Percentiles rank a stretch among this genome's conserved stretches.
Conservation (phyloP, 2,329 filamentous ascomycete genomes). For the Tolypocladium ophioglossoides region DNA sequence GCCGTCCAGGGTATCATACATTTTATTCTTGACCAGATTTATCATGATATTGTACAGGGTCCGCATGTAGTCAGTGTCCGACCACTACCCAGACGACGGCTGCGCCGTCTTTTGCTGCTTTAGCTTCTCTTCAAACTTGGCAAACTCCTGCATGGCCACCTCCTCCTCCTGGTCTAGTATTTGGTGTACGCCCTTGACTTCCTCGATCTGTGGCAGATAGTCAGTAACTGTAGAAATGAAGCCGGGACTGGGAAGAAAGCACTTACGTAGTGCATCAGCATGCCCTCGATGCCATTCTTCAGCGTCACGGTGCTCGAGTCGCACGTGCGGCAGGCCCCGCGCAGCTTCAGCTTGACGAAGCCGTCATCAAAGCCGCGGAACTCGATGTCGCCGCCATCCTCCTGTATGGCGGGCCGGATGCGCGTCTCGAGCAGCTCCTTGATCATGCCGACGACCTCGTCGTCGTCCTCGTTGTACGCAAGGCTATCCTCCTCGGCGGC, state of each 20-base stretch:
- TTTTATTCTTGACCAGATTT: neutral
- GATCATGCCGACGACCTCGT: constrained; percentile 95
- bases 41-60: neutral
- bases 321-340: constrained; percentile 89
- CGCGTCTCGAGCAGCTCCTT: constrained; percentile 94
- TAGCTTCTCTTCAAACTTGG: constrained; percentile 83
- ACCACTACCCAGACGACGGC: constrained; percentile 3
- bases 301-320: constrained; percentile 94
- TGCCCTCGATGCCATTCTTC: constrained; percentile 96
- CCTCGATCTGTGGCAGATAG: constrained; percentile 59
- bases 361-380: constrained; percentile 80
- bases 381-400: constrained; percentile 96
- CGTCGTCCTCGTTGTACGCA: constrained; percentile 80
- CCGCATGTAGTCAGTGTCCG: neutral
- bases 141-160: constrained; percentile 77
- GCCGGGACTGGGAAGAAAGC: neutral
- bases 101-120: constrained; percentile 38
- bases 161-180: constrained; percentile 89
- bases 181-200: constrained; percentile 87
- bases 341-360: constrained; percentile 73
- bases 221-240: neutral
- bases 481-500: constrained; percentile 53
- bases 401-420: constrained; percentile 90
- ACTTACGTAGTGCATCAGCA: constrained; percentile 93
- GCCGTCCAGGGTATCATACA: neutral